These are phyloP conservation scores for Drechslerella dactyloides DNA, from an alignment of 2,329 filamentous ascomycete genomes.

Conservation along the genomic window DNA sequence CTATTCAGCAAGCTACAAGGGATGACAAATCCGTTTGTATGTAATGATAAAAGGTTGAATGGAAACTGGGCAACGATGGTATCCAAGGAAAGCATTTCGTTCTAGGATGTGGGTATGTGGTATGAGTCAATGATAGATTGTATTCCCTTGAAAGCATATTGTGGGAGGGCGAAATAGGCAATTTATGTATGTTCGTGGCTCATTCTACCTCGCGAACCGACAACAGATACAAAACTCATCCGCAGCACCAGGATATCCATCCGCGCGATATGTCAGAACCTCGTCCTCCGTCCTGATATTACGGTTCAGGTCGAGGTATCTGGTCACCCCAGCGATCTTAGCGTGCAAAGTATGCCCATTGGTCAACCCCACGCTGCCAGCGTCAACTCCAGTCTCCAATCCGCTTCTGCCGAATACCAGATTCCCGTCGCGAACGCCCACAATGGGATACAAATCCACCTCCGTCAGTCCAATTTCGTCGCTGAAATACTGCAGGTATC, in stretches of 20 bases:
- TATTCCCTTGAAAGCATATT: no score
- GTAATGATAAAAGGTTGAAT: background rate
- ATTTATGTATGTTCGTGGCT: no score
- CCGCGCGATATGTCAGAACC: background rate
- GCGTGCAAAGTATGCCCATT: constrained; percentile 11
- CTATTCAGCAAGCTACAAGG: background rate
- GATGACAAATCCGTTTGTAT: background rate
- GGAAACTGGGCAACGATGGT: background rate
- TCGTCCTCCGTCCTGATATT: constrained; percentile 1
- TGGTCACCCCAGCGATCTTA: constrained; percentile 6
- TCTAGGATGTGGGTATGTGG: no score
- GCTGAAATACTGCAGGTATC: constrained; percentile 25
- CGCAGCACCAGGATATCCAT: background rate
- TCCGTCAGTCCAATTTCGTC: constrained; percentile 18
- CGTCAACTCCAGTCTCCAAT: background rate
- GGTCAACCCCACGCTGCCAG: constrained; percentile 2
- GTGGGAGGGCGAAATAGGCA: no score
- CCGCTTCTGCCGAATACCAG: background rate
- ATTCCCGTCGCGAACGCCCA: constrained; percentile 1
- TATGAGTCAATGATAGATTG: no score
- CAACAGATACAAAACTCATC: background rate
- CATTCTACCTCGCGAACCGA: background rate
- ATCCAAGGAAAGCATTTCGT: no score
- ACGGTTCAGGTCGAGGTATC: background rate
- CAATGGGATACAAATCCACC: constrained; percentile 11